These are phyloP conservation scores for Amphibolis antarctica DNA, from an alignment of 106 monocot genomes.

Conservation along the genomic window DNA sequence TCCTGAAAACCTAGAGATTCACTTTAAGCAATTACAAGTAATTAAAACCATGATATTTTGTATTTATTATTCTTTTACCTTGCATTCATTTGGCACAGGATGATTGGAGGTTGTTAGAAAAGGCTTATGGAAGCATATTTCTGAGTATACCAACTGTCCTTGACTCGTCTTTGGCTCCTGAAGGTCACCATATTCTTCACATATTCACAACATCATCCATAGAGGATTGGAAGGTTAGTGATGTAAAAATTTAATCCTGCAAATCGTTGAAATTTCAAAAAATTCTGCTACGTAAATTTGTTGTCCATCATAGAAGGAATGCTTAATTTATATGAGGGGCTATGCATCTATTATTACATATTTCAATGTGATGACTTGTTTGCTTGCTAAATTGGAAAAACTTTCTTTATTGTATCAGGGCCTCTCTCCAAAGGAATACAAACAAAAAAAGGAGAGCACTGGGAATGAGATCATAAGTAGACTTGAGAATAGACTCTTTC, in stretches of 20 bases:
- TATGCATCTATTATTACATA: not conserved
- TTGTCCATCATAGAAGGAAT: not conserved
- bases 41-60: not conserved
- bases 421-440: conserved; percentile 59
- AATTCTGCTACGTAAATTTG: not conserved
- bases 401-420: conserved; percentile 30
- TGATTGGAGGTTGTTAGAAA: conserved; percentile 69
- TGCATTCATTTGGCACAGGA: conserved; percentile 35
- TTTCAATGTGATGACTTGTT: not conserved
- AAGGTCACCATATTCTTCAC: conserved; percentile 96
- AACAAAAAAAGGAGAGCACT: conserved; percentile 63
- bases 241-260: not conserved
- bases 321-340: not conserved
- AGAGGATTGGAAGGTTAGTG: conserved; percentile 80
- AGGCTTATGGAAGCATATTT: conserved; percentile 96
- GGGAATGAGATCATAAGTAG: conserved; percentile 69
- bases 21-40: not conserved
- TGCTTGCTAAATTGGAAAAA: not conserved
- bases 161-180: conserved; percentile 88
- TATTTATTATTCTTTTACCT: not conserved
- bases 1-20: not conserved
- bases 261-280: not conserved
- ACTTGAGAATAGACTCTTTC: conserved; percentile 84
- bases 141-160: conserved; percentile 95
- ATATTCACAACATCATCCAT: conserved; percentile 86